Evolutionary conservation across 164 flowering plant genomes (phyloP), one percentile per base, ranked within the genome.

Genomic region (Magnolia changhungtana): DNA sequence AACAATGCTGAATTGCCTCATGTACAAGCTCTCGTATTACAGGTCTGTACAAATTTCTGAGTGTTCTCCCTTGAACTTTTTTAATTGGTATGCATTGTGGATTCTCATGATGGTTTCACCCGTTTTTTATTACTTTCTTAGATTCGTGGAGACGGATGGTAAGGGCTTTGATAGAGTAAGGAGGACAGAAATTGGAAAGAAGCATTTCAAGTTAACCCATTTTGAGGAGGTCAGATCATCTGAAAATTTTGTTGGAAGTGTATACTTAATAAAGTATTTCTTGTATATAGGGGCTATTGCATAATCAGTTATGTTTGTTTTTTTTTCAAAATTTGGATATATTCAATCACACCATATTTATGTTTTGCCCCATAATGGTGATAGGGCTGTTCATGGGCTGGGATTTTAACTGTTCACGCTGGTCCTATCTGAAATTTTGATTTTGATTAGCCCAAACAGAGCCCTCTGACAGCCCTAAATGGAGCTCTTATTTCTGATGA

Each of bases 11-110:
- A 96, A 93, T 74, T 82, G 89, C 79, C 98, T 96, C 76, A 93
- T 96, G 99, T 94, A 96, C 87, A 96, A 92, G 75, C 93, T 96
- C n/a, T 92, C 96, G 7, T 96, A 96, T 84, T 96, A 87, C 90
- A 94, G 99, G 99, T 94, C 3, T 74, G 82, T 11, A 69, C 73
- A 69, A 76, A n/a, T 66, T 21, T 71, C 23, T 3, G 69, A 50
- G 14, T 29, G 45, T 11, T 27, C 75, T 61, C 61, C 21, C 63
- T 77, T 50, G 72, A 50, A 69, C 63, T 76, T 77, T 21, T 45
- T 59, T n/a, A 50, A 19, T 67, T 4, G 13, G 18, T 11, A 55
- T 55, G 61, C 74, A 37, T 31, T 52, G 21, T 74, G 31, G 49
- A 50, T 68, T 59, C 52, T 23, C 18, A 50, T 11, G 8, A 9